Evolutionary conservation across 2,329 filamentous ascomycete genomes (phyloP), one percentile per base, ranked within the genome.

Genomic region (Alternaria triticimaculans): DNA sequence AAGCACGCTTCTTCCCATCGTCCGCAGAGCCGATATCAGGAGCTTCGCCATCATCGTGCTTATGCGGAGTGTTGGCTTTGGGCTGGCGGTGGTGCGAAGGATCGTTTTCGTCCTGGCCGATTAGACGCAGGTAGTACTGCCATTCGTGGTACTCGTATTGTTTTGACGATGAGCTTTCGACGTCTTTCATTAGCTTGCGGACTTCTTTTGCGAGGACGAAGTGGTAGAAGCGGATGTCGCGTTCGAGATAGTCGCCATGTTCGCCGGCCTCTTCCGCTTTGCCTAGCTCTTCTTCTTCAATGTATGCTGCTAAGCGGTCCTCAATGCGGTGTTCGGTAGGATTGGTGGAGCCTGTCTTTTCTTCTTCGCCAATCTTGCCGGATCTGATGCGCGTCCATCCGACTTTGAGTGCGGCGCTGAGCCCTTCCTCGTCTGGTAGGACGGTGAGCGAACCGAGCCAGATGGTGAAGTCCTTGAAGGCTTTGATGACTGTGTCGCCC

Each of bases 371-470:
- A 4, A 69, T 54, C 25, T 72, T 71, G 4, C 76, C 78, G 7
- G 63, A 56, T 25, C 58, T 66, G 44, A 79, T 55, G 37, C 71
- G 71, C 30, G 70, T 65, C 15, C 75, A 53, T 5, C 75, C 74
- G 7, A 73, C 60, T 48, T 78, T 79, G 2, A 80, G 63, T 6
- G 78, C 77, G 0, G 78, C 72, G 12, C 69, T 74, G 10, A 83
- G 68, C 9, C 81, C 81, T 54, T 81, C 68, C 30, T 87, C 85
- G 9, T 81, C 82, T 2, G 86, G 86, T 2, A 88, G 72, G 18
- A 88, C 82, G 3, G 87, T 88, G 23, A 87, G 67, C 28, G 85
- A 83, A 12, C 85, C 87, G 5, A 87, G 64, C 80, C 83, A 87
- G n/a, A 86, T 83, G 0, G 85, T 87, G n/a, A 84, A 61, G 51